These are phyloP conservation scores for Magnolia officinalis DNA, from an alignment of 164 flowering plant species.

Conservation along the genomic window DNA sequence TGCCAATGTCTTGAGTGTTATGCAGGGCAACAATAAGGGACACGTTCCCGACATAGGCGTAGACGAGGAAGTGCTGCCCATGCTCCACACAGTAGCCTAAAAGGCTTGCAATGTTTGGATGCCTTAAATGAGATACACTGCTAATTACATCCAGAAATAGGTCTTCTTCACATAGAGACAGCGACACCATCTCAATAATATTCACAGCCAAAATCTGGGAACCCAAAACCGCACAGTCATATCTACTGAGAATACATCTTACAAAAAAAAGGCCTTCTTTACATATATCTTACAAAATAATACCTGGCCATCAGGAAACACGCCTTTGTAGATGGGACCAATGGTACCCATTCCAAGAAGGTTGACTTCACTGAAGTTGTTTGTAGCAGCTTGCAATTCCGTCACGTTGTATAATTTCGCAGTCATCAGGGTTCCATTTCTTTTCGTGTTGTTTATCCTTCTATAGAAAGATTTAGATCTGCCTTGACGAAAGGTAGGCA, in stretches of 20 bases:
- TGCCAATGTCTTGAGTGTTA: constrained; percentile 19
- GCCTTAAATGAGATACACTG: constrained; percentile 44
- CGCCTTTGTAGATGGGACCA: constrained; percentile 62
- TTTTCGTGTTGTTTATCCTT: constrained; percentile 41
- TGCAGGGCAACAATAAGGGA: constrained; percentile 78
- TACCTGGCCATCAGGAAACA: constrained; percentile 73
- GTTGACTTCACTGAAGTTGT: constrained; percentile 56
- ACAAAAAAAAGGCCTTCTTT: too few relatives aligned
- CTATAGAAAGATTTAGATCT: constrained; percentile 26
- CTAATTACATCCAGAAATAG: constrained; percentile 62
- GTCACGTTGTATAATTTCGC: constrained; percentile 47
- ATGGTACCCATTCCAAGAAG: constrained; percentile 79
- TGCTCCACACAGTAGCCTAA: constrained; percentile 88
- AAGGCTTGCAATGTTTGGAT: constrained; percentile 61
- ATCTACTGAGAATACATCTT: too few relatives aligned
- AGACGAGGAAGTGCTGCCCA: constrained; percentile 66
- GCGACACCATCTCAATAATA: constrained; percentile 50
- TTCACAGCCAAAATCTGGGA: constrained; percentile 56
- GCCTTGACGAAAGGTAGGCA: constrained; percentile 29
- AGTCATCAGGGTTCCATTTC: constrained; percentile 25
- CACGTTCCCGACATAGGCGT: constrained; percentile 59
- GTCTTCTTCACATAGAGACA: constrained; percentile 39
- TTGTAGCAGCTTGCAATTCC: constrained; percentile 70
- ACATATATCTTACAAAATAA: too few relatives aligned
- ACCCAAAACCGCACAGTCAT: neutral